Conservation (phyloP, 805 yeast genomes). For the Candida pseudofarinosa region DNA sequence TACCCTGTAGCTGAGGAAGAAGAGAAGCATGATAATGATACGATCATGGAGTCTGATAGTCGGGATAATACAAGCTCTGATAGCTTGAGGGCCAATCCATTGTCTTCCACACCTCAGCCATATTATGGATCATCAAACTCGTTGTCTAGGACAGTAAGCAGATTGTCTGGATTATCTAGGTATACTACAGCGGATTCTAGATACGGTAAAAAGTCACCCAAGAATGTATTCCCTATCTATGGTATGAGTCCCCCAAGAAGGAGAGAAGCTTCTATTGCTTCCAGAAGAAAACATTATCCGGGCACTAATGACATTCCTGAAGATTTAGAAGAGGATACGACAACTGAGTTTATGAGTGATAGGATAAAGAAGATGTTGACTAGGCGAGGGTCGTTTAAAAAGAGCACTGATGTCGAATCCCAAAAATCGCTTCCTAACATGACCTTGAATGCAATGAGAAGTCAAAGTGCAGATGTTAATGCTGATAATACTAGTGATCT, state of each 20-base stretch:
- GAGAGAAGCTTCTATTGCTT: constrained; percentile 57
- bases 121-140: constrained; percentile 1
- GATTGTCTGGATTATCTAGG: constrained; percentile 8
- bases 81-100: background rate
- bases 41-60: background rate
- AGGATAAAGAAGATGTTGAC: constrained; percentile 15
- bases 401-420: background rate
- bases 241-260: constrained; percentile 69
- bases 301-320: constrained; percentile 4
- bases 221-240: constrained; percentile 73
- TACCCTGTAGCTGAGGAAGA: constrained; percentile 4
- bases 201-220: constrained; percentile 46
- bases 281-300: constrained; percentile 7
- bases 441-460: background rate
- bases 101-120: background rate
- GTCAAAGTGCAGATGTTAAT: background rate
- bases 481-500: background rate
- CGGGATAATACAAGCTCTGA: background rate
- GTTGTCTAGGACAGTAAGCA: constrained; percentile 9
- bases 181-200: constrained; percentile 3
- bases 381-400: constrained; percentile 3
- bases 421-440: background rate
- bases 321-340: constrained; percentile 3
- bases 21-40: constrained; percentile 6
- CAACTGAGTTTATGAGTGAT: constrained; percentile 21